Base-by-base conservation (phyloP, 352 stramenopile species). In the Phytophthora kernoviae region DNA sequence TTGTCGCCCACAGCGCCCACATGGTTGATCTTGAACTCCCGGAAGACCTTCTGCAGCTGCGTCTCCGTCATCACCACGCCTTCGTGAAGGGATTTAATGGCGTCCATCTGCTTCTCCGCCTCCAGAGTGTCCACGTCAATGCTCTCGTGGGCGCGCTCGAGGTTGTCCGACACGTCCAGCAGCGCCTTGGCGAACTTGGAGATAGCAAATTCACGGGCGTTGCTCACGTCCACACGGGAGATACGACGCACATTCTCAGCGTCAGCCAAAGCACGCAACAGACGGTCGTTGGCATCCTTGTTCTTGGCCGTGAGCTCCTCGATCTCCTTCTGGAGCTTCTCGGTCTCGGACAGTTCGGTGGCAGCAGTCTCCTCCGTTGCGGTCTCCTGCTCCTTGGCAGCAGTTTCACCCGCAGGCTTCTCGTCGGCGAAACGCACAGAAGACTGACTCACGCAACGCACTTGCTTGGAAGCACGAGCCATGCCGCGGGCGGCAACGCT, bases 131-230 rank as follows among this genome's bases (percentile, higher is more conserved):
- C 75, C 5, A 94, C 62, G 54, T 88, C 63, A 45, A 95, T 88
- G 73, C 82, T 94, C 50, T 97, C 83, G 55, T 99, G 80, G 5
- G 97, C 97, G 33, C 96, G 90, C 57, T 93, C 84, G 30, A 99
- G 87, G 74, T 99, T 99, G 82, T 99, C 97, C 43, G 96, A 97
- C 20, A 99, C 96, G 59, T 99, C 97, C 60, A 99, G 78, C 50
- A 99, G 72, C 54, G 77, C 87, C 81, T 99, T 99, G 58, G 96
- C 94, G 73, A 99, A 99, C 59, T 96, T 98, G 52, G 87, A 88
- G 58, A 98, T 97, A 56, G 96, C 94, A 77, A 98, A 99, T 47
- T 96, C 87, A 30, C 85, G 82, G 39, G 94, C 97, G 37, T 96
- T 93, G 54, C 92, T 83, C 32, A 99, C 93, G 73, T 99, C 97